Evolutionary conservation across 768 basidiomycete genomes (phyloP), one percentile per base, ranked within the genome.

Genomic region (Xerocomus brunneocitrinus): DNA sequence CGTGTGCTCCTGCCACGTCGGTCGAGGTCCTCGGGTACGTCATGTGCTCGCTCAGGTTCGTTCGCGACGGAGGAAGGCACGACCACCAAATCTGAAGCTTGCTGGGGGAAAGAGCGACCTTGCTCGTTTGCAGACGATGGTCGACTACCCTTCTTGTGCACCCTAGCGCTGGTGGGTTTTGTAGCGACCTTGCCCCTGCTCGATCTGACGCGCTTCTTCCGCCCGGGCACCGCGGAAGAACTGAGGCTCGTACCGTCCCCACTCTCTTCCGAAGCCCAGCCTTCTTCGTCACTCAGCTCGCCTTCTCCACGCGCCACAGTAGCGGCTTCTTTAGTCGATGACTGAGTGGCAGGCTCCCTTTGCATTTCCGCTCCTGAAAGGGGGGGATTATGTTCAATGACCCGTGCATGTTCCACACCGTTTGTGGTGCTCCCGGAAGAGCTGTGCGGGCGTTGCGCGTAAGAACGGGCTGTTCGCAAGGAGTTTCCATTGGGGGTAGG

Each of bases 211-310:
- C 68, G 71, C 43, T 57, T 63, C 51, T 58, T 65, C 32, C 60
- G 56, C 47, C 52, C 59, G 24, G 49, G 58, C 44, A 32, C 47
- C 16, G 24, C 22, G 28, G 55, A 58, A 27, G 58, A 53, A 34
- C 49, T 31, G 6, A 54, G 47, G 31, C 55, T 46, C 3, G 53
- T 49, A 27, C 60, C 57, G 24, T 64, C 62, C 40, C 62, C 68
- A 52, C 75, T 77, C 24, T 64, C 70, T 45, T 89, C 87, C 6
- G 84, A 87, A 16, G 76, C 75, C 85, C 84, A 87, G 2, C 75
- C 82, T 54, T 80, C 85, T 1, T 85, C 83, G 5, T 76, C 80
- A 4, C 77, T 74, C 7, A 10, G 50, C 7, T 67, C 67, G 28
- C 49, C 47, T 34, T 56, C 65, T 27, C 32, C 41, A 8, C 45